These are phyloP conservation scores for Erysimum cheiri DNA, from an alignment of 441 rosid species.

Conservation along the genomic window DNA sequence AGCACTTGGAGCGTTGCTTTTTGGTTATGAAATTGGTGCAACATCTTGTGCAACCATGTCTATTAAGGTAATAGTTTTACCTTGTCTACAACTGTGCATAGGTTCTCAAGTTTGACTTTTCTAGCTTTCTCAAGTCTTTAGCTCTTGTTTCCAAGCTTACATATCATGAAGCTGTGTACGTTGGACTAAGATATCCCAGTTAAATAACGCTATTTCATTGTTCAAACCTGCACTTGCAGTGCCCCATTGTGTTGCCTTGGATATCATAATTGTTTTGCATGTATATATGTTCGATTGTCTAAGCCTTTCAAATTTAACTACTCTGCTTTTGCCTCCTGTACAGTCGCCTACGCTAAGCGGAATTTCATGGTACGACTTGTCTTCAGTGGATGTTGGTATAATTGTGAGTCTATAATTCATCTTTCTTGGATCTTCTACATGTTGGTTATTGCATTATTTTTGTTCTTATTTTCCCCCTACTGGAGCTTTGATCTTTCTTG, in stretches of 20 bases:
- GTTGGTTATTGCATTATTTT: conserved; percentile 17
- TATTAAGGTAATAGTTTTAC: conserved; percentile 57
- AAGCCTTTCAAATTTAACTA: conserved; percentile 6
- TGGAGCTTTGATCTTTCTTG: conserved; percentile 25
- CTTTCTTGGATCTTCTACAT: conserved; percentile 24
- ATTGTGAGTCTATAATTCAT: conserved; percentile 64
- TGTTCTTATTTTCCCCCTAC: conserved; percentile 13
- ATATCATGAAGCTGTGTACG: neutral
- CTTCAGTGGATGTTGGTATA: conserved; percentile 87
- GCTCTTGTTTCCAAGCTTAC: neutral
- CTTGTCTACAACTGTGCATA: conserved; percentile 8
- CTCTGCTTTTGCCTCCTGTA: conserved; percentile 41
- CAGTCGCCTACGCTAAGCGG: conserved; percentile 89
- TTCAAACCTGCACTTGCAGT: conserved; percentile 4
- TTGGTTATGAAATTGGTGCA: conserved; percentile 95
- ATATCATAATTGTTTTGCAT: neutral
- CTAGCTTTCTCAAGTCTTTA: neutral
- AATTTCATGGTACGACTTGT: conserved; percentile 83
- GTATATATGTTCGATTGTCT: conserved; percentile 7
- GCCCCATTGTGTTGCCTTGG: conserved; percentile 15
- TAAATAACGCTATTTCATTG: conserved; percentile 6
- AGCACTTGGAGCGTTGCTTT: conserved; percentile 91
- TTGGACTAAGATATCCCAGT: neutral
- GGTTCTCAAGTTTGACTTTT: neutral
- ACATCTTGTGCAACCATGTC: conserved; percentile 93